Base-by-base conservation (phyloP, 441 rosid genomes). In the Populus trichocarpa region DNA sequence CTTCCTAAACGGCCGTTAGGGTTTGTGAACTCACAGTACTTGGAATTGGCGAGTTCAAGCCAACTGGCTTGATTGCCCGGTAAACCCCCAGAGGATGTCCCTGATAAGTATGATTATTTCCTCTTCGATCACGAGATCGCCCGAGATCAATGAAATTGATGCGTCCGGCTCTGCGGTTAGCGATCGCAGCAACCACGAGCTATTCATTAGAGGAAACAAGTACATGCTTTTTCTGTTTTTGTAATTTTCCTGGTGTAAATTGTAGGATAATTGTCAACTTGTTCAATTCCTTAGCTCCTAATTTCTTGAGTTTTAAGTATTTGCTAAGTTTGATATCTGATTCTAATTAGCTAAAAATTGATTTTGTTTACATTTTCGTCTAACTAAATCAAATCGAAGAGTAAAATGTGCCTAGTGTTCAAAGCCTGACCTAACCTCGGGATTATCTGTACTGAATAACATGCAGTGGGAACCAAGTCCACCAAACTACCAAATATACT, bases 1-100 rank as follows among this genome's bases (percentile, higher is more conserved):
- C 46, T 71, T 16, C 0, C 2, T 71, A 78, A 77, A 92, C 89
- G 95, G 67, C 93, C 73, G 81, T 87, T 11, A 94, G 94, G 67
- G 88, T 86, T 79, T 96, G 98, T 28, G 87, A 88, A 28, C 87
- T 96, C 46, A 87, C 92, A 6, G 90, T 93, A 18, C 91, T 96
- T 32, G 97, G 99, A 18, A 91, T 94, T 32, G 98, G 99, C 80
- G 96, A 94, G 90, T 94, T 96, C 89, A 94, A 92, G 90, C 96
- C 99, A 26, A 92, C 91, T 72, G 98, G 98, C 70, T 79, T 96
- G 75, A 83, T 96, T 57, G 97, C 96, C 59, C 78, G 90, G 93
- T 71, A 91, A 93, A 59, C 87, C 91, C 14, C 85, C 81, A 1
- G 90, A 84, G 18, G 73, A 78, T 53, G 68, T 36, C 20, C 13